A percentile compares a stretch with the other conserved stretches of the same genome.
These are phyloP conservation scores for Kuraishia ogatae DNA, from an alignment of 805 yeast genomes.

Conservation along the genomic window DNA sequence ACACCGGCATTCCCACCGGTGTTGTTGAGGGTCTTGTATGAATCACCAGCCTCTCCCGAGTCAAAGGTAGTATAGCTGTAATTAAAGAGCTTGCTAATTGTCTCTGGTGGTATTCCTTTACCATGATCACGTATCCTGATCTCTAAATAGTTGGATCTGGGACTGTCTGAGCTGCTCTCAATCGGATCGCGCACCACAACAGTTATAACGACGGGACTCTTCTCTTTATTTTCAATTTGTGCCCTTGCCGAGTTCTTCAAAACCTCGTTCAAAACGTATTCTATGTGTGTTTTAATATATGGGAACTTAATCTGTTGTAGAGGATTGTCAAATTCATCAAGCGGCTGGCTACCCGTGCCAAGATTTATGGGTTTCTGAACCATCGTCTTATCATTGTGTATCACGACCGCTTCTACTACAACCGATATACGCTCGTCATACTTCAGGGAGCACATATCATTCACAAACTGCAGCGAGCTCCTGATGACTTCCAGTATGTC, in stretches of 20 bases:
- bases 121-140: conserved; percentile 81
- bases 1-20: conserved; percentile 41
- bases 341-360: background rate
- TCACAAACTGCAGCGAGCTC: conserved; percentile 64
- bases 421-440: conserved; percentile 69
- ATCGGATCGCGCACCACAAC: conserved; percentile 24
- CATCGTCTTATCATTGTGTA: conserved; percentile 20
- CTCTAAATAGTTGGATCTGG: conserved; percentile 33
- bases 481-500: conserved; percentile 55
- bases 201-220: conserved; percentile 38
- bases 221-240: conserved; percentile 59
- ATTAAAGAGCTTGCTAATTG: conserved; percentile 64
- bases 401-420: conserved; percentile 33
- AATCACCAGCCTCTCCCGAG: conserved; percentile 42
- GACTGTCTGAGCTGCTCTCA: conserved; percentile 8
- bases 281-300: conserved; percentile 80
- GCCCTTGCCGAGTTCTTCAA: conserved; percentile 86
- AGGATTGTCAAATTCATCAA: conserved; percentile 9
- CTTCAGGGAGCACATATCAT: conserved; percentile 75
- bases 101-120: conserved; percentile 71
- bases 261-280: conserved; percentile 79
- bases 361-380: conserved; percentile 10
- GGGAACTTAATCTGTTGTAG: conserved; percentile 60
- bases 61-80: conserved; percentile 82
- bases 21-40: conserved; percentile 52